Conservation (phyloP, 148 eudicot species). For the Nepenthes mirabilis region DNA sequence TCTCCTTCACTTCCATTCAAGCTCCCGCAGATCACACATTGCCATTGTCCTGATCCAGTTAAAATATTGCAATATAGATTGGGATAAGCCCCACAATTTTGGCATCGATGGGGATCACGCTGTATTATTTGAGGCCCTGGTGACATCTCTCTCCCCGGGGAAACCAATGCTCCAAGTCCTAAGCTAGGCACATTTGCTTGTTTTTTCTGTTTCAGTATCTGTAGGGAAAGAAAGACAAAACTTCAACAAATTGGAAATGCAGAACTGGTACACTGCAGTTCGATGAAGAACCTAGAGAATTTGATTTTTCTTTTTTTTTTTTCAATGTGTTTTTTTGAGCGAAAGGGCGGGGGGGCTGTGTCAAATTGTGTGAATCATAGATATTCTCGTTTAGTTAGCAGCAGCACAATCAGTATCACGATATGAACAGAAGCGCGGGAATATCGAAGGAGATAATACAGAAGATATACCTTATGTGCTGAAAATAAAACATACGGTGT, state of each 20-base stretch:
- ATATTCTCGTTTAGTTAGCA: too few species aligned
- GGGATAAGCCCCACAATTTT: constrained; percentile 60
- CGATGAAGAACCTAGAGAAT: neutral
- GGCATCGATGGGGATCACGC: constrained; percentile 43
- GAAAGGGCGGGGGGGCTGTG: too few species aligned
- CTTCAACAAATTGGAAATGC: neutral
- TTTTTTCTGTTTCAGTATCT: constrained; percentile 86
- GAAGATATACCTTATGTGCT: constrained; percentile 58
- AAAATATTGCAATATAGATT: constrained; percentile 77
- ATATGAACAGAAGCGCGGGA: too few species aligned
- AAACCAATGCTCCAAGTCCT: constrained; percentile 81
- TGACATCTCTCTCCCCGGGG: constrained; percentile 67
- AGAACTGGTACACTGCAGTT: neutral
- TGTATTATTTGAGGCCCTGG: constrained; percentile 70
- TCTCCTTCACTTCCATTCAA: constrained; percentile 86
- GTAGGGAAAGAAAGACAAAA: constrained; percentile 3
- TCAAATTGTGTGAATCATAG: too few species aligned
- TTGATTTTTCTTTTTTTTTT: neutral
- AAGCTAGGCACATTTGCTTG: constrained; percentile 64
- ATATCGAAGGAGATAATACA: neutral
- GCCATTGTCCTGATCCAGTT: constrained; percentile 91
- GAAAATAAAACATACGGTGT: constrained; percentile 62
- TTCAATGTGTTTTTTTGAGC: neutral
- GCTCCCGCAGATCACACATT: constrained; percentile 67
- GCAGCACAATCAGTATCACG: too few species aligned